Evolutionary conservation across 2,329 filamentous ascomycete species (phyloP).

Genomic region (Fusarium proliferatum): DNA sequence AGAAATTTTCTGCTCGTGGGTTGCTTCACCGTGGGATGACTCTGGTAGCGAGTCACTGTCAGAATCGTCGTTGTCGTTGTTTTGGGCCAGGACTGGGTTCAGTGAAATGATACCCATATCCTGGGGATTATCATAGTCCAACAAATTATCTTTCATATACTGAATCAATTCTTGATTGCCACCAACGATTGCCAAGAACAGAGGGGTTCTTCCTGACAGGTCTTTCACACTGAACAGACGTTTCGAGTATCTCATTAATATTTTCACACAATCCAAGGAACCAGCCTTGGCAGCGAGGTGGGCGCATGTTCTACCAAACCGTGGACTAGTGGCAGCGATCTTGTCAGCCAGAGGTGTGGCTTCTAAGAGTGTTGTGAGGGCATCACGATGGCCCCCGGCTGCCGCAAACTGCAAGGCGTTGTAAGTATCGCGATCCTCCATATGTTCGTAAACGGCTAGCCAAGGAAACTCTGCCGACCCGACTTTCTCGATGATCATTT

Average conservation of each 20-base stretch:
- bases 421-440: conserved; percentile 15
- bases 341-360: conserved; percentile 16
- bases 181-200: conserved; percentile 27
- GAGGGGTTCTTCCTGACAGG: conserved; percentile 28
- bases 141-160: conserved; percentile 25
- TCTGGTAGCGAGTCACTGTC: background rate
- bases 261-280: conserved; percentile 35
- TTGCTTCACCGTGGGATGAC: background rate
- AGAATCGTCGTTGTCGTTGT: background rate
- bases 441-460: conserved; percentile 7
- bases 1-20: background rate
- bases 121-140: conserved; percentile 3
- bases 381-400: conserved; percentile 14
- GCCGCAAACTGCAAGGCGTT: conserved; percentile 42
- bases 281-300: conserved; percentile 35
- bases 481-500: conserved; percentile 22
- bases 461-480: conserved; percentile 29
- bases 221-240: conserved; percentile 28
- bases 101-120: conserved; percentile 13
- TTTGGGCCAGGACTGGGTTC: background rate
- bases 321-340: conserved; percentile 18
- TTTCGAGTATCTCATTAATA: conserved; percentile 17
- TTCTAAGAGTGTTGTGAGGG: conserved; percentile 26
- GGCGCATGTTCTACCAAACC: conserved; percentile 24
- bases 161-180: conserved; percentile 23